Evolutionary conservation across 371 early-diverging fungal species (phyloP).

Genomic region (Cokeromyces recurvatus): DNA sequence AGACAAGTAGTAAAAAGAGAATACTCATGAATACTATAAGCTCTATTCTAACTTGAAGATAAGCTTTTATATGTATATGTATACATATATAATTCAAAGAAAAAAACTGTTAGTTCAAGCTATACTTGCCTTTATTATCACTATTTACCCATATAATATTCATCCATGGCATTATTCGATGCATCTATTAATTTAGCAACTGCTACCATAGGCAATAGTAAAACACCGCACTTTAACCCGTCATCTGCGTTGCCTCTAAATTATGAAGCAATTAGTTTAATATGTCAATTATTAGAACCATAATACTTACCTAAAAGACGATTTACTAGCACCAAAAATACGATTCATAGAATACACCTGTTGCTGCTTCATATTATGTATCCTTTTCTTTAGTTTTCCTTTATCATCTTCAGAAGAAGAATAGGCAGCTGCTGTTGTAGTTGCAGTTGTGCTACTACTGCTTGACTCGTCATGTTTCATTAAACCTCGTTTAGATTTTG

Average conservation of each 20-base stretch:
- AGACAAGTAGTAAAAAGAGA: slow-evolving; percentile 21
- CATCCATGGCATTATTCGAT: slow-evolving; percentile 9
- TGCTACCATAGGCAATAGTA: slow-evolving; percentile 39
- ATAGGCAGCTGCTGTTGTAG: slow-evolving; percentile 2
- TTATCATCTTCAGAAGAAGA: slow-evolving; percentile 22
- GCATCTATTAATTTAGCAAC: slow-evolving; percentile 29
- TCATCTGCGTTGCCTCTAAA: slow-evolving; percentile 42
- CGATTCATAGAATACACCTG: slow-evolving; percentile 4
- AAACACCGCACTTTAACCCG: slow-evolving; percentile 37
- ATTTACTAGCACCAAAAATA: slow-evolving; percentile 19
- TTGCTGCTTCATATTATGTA: background rate
- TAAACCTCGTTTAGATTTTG: too few relatives aligned
- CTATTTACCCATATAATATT: slow-evolving; percentile 14
- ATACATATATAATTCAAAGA: too few relatives aligned
- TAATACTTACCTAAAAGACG: slow-evolving; percentile 16
- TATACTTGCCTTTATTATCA: background rate
- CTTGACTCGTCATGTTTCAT: too few relatives aligned
- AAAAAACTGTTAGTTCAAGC: too few relatives aligned
- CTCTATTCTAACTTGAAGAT: slow-evolving; percentile 30
- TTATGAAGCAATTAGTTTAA: background rate
- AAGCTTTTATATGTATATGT: slow-evolving; percentile 7
- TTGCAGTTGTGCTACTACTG: background rate
- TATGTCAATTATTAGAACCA: background rate
- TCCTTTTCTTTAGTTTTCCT: background rate
- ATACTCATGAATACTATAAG: slow-evolving; percentile 30